Evolutionary conservation across 106 monocot species (phyloP).

Genomic region (Dendrobium huoshanense): DNA sequence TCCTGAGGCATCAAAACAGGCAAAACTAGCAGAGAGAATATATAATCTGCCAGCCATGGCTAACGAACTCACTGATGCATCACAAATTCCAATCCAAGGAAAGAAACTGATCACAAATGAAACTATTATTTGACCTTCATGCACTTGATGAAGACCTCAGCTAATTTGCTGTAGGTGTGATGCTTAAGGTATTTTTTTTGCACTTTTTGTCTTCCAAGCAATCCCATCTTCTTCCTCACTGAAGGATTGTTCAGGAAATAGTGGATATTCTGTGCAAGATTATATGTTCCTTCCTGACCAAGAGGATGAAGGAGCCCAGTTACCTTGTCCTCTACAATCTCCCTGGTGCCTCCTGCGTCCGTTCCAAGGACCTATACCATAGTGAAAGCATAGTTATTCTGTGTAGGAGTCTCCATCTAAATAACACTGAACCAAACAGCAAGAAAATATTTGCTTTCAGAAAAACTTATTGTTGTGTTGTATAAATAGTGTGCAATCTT

Average conservation of each 20-base stretch:
- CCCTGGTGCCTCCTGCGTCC: slow-evolving; percentile 32
- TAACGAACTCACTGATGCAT: too few species aligned
- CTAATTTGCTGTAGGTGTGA: slow-evolving; percentile 60
- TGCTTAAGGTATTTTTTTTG: slow-evolving; percentile 62
- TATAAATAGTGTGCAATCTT: too few species aligned
- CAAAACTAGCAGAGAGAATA: not conserved
- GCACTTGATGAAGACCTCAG: slow-evolving; percentile 55
- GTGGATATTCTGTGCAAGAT: slow-evolving; percentile 18
- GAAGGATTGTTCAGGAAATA: not conserved
- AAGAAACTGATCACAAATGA: not conserved
- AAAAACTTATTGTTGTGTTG: too few species aligned
- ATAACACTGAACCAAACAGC: too few species aligned
- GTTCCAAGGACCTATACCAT: slow-evolving; percentile 75
- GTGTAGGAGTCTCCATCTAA: not conserved
- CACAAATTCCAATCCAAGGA: not conserved
- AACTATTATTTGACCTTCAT: slow-evolving; percentile 48
- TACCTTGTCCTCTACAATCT: slow-evolving; percentile 5
- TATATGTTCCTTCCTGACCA: not conserved
- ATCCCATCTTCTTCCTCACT: slow-evolving; percentile 25
- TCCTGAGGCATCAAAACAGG: not conserved
- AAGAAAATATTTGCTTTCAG: too few species aligned
- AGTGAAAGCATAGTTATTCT: not conserved
- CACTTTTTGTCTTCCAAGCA: slow-evolving; percentile 52
- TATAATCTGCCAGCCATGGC: not conserved
- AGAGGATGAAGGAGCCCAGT: slow-evolving; percentile 7